These are phyloP conservation scores for Solanum stenotomum DNA, from an alignment of 257 asterid genomes.

Conservation along the genomic window DNA sequence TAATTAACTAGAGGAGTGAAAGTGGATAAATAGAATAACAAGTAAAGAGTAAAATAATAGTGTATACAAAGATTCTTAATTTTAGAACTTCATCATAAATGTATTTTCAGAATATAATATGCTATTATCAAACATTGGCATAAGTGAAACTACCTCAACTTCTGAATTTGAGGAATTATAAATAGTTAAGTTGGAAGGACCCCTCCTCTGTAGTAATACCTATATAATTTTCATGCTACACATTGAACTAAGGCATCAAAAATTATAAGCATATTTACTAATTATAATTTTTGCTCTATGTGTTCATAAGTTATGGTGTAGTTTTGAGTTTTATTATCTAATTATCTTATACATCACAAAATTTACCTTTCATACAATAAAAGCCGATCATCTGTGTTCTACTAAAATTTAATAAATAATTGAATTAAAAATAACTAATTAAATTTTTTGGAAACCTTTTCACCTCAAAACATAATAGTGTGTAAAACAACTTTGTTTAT, in stretches of 20 bases:
- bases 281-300: neutral
- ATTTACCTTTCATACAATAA: neutral
- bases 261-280: no score
- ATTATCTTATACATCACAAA: neutral
- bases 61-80: no score
- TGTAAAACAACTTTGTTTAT: neutral
- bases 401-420: neutral
- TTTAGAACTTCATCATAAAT: neutral
- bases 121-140: neutral
- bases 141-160: neutral
- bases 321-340: neutral
- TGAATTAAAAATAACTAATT: neutral
- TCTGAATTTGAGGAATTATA: neutral
- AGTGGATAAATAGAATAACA: neutral
- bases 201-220: neutral
- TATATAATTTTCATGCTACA: neutral
- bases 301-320: neutral
- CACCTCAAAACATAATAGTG: neutral
- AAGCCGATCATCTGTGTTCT: no score
- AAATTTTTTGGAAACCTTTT: neutral
- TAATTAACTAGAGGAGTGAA: neutral
- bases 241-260: neutral
- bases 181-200: neutral
- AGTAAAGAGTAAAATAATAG: neutral
- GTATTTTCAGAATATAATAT: neutral